Percentiles rank a stretch among this genome's conserved stretches.
These are phyloP conservation scores for Colletotrichum somersetense DNA, from an alignment of 2,329 filamentous ascomycete genomes.

Conservation along the genomic window DNA sequence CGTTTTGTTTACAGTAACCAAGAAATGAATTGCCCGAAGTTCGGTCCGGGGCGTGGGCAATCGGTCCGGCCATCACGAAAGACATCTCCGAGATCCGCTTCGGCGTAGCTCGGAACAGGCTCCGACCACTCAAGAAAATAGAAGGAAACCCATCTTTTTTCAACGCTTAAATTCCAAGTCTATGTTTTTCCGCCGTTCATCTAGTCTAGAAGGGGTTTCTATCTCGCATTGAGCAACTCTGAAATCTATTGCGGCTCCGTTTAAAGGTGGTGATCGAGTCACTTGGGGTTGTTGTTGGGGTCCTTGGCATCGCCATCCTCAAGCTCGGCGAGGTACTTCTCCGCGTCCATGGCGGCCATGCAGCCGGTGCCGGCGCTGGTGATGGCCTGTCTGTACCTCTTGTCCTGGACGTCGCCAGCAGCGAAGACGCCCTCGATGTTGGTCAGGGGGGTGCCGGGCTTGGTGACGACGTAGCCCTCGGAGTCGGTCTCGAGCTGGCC, in stretches of 20 bases:
- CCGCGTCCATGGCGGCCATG: constrained; percentile 94
- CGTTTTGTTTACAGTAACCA: neutral
- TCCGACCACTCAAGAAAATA: neutral
- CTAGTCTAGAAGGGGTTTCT: constrained; percentile 14
- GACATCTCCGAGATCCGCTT: constrained; percentile 17
- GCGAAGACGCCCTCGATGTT: constrained; percentile 94
- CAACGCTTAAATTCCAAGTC: constrained; percentile 30
- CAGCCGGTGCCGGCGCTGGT: constrained; percentile 97
- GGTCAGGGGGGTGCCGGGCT: constrained; percentile 89
- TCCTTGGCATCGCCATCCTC: constrained; percentile 60
- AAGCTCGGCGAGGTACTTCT: constrained; percentile 88
- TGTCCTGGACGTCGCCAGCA: constrained; percentile 98
- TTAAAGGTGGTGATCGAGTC: constrained; percentile 42
- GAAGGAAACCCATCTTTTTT: too few relatives aligned
- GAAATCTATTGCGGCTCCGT: neutral
- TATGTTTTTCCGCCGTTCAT: constrained; percentile 28
- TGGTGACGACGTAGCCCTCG: constrained; percentile 91
- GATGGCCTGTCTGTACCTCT: constrained; percentile 96
- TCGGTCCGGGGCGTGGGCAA: constrained; percentile 5
- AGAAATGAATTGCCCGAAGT: neutral
- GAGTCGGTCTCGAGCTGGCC: constrained; percentile 88
- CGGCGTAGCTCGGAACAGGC: constrained; percentile 13
- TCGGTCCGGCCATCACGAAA: constrained; percentile 1
- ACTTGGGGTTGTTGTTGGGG: constrained; percentile 35
- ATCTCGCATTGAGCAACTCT: constrained; percentile 11